Percentiles rank a stretch among this genome's conserved stretches.
These are phyloP conservation scores for Daldinia eschscholtzii DNA, from an alignment of 2,329 filamentous ascomycete genomes.

Conservation along the genomic window DNA sequence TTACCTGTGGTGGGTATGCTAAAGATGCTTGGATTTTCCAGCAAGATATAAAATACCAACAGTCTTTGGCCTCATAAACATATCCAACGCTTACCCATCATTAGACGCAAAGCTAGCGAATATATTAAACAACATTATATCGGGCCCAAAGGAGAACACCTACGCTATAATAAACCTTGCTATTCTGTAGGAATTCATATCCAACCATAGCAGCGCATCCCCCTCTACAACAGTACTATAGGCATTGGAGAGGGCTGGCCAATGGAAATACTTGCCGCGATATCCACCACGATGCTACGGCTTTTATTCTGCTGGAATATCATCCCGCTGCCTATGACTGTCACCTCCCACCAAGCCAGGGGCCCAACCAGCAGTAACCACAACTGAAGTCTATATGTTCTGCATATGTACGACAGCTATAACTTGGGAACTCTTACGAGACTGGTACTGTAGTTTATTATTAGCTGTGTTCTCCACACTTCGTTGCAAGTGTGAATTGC, in stretches of 20 bases:
- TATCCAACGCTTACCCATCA: not conserved
- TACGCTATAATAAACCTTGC: not conserved
- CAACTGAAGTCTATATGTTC: constrained; percentile 26
- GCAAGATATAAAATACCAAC: not conserved
- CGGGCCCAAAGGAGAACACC: not conserved
- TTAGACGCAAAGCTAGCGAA: not conserved
- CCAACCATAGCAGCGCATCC: constrained; percentile 8
- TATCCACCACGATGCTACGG: constrained; percentile 31
- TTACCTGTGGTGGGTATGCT: not conserved
- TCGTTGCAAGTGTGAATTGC: not conserved
- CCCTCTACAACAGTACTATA: not conserved
- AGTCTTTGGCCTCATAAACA: not conserved
- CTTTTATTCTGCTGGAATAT: constrained; percentile 14
- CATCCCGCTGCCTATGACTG: constrained; percentile 16
- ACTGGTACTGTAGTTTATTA: constrained; percentile 5
- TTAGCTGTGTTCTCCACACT: not conserved
- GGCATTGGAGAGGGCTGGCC: constrained; percentile 3
- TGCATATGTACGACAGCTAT: constrained; percentile 23
- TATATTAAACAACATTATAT: not conserved
- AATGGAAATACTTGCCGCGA: constrained; percentile 37
- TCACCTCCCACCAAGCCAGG: constrained; percentile 15
- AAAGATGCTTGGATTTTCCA: not conserved
- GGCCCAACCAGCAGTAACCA: constrained; percentile 31
- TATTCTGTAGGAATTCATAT: not conserved
- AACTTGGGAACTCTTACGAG: not conserved